Base-by-base conservation (phyloP, 2,329 filamentous ascomycete species). In the Aureobasidium uvarum region DNA sequence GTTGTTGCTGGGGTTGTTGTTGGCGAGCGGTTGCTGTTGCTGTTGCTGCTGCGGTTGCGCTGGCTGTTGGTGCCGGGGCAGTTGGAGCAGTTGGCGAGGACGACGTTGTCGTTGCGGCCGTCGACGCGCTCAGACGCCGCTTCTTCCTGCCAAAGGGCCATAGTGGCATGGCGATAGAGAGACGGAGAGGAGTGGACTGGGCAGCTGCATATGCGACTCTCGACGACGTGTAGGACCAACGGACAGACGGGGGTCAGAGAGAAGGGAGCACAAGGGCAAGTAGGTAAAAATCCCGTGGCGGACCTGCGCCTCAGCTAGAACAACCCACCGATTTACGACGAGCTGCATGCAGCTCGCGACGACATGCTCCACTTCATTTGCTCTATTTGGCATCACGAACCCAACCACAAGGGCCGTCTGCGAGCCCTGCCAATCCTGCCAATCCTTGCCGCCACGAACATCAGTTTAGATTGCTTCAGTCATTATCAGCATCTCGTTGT, bases 61-160 rank as follows among this genome's bases (percentile, higher is more conserved):
- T 45, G 36, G 16, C 33, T 33, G 28, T 48, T 36, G 41, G 41
- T 7, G 28, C n/a, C n/a, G 56, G 10, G 2, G 28, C 45, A 23
- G 31, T 23, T 58, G 38, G 14, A 23, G 41, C 58, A 14, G 43
- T 33, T 36, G 41, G 20, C 28, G 28, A 31, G 28, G 28, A 31
- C 14, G 58, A 36, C 43, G 55, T 45, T 33, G 55, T 43, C 28
- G 55, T 59, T 48, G n/a, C 31, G n/a, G 55, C 18, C 41, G 41
- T 46, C 56, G 45, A 33, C 25, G 54, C 45, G 43, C 74, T 68
- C 43, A 66, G 74, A 76, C 85, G 86, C 78, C 86, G 88, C 78
- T 85, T 88, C 79, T 84, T 88, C 73, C 89, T 87, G 77, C 88
- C 84, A 78, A 96, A 96, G 68, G 88, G 90, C 92, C 91, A 96